phyloP scores from a whole-genome alignment of 2,329 filamentous ascomycete genomes.

The Arthroderma sp. region DNA sequence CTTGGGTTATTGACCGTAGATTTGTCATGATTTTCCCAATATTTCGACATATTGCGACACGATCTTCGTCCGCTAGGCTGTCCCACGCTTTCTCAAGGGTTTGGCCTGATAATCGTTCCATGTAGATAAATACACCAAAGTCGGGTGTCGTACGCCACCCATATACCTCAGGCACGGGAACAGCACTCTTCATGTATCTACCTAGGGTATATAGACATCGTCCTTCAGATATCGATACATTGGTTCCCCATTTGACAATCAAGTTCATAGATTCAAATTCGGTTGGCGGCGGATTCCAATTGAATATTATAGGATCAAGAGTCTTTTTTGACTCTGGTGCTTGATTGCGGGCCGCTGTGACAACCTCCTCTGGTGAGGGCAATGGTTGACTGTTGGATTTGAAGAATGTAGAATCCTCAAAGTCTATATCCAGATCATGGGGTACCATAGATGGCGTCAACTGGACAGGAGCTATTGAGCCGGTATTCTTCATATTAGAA shows the following conservation, averaged over 20 bases:
- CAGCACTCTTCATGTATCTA: constrained; percentile 11
- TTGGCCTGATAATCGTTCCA: constrained; percentile 20
- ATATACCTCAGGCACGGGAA: constrained; percentile 27
- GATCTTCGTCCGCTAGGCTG: constrained; percentile 10
- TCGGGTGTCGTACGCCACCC: constrained; percentile 19
- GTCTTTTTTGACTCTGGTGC: background rate
- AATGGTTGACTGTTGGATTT: background rate
- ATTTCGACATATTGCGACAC: constrained; percentile 10
- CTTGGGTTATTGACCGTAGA: constrained; percentile 17
- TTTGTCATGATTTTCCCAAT: constrained; percentile 12
- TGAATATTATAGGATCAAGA: background rate
- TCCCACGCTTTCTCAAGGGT: constrained; percentile 19
- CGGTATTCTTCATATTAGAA: background rate
- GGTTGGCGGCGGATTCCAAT: constrained; percentile 10
- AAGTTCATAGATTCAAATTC: constrained; percentile 19
- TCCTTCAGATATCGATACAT: constrained; percentile 17
- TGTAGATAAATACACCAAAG: constrained; percentile 20
- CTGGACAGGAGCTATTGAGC: background rate
- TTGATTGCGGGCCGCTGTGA: background rate
- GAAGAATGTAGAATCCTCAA: constrained; percentile 3
- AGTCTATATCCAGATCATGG: background rate
- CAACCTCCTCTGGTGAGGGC: constrained; percentile 1
- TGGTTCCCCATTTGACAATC: constrained; percentile 22
- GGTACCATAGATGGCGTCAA: constrained; percentile 1
- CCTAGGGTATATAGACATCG: constrained; percentile 20